phyloP scores from a whole-genome alignment of 306 rosid genomes.

The Hippophae rhamnoides region DNA sequence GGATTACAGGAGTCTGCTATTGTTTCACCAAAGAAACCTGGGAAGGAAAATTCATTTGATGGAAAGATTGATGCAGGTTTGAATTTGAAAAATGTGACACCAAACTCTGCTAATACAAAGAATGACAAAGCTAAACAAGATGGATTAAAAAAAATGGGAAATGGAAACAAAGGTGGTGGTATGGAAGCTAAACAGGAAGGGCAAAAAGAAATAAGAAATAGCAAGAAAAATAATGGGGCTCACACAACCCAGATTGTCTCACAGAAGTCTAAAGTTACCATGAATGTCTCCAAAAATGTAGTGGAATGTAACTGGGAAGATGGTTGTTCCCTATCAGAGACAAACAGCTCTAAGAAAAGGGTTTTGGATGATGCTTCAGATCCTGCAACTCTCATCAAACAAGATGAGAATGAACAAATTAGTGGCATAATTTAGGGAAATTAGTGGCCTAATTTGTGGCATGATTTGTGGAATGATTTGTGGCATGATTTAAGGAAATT shows the following conservation, averaged over 20 bases:
- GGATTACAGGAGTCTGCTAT: conserved; percentile 26
- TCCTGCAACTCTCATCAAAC: background rate
- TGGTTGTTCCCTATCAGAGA: conserved; percentile 5
- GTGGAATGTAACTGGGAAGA: conserved; percentile 16
- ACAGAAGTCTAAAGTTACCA: conserved; percentile 22
- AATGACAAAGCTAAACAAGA: conserved; percentile 37
- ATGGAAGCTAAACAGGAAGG: conserved; percentile 31
- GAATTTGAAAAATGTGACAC: conserved; percentile 10
- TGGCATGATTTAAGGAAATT: too few species aligned
- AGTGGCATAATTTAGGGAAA: too few species aligned
- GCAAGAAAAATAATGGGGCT: conserved; percentile 26
- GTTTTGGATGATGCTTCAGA: conserved; percentile 8
- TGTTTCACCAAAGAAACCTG: conserved; percentile 22
- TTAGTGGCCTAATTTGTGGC: too few species aligned
- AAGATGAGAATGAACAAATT: conserved; percentile 6
- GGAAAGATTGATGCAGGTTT: conserved; percentile 17
- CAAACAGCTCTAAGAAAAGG: conserved; percentile 6
- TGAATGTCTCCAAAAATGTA: conserved; percentile 14
- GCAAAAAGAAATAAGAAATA: conserved; percentile 48
- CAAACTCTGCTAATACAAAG: conserved; percentile 12
- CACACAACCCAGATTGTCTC: conserved; percentile 15
- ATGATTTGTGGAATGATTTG: too few species aligned
- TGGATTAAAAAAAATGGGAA: conserved; percentile 43
- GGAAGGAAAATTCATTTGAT: conserved; percentile 58
- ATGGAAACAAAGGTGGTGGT: conserved; percentile 33